phyloP scores from a whole-genome alignment of 78 protist species.

The Chrysochromulina parva region DNA sequence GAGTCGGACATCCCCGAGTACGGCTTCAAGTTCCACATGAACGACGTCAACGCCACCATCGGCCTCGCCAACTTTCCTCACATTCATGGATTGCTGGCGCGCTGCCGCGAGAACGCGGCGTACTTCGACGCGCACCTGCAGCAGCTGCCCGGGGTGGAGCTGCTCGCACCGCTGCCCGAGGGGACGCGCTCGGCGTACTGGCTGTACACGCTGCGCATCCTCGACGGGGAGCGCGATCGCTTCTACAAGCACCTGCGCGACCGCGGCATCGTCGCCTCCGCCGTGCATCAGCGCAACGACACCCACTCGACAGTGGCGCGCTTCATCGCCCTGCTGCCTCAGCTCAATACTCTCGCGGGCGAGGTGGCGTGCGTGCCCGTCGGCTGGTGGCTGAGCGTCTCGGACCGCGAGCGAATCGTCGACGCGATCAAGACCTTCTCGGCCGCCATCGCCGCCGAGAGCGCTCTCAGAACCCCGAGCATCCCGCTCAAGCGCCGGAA shows the following conservation, averaged over 20 bases:
- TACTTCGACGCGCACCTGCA: background rate
- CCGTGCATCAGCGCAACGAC: constrained; percentile 8
- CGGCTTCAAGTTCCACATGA: constrained; percentile 13
- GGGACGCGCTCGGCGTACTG: background rate
- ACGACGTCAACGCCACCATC: background rate
- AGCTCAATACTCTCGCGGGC: background rate
- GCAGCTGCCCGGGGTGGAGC: background rate
- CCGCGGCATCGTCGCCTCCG: background rate
- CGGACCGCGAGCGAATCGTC: background rate
- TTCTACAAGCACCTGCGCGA: background rate
- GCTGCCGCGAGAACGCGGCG: background rate
- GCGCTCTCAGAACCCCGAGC: background rate
- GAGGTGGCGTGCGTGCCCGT: background rate
- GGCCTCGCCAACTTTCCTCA: background rate
- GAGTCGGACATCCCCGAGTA: background rate
- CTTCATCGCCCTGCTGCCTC: background rate
- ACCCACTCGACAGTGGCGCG: background rate
- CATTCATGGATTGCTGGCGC: background rate
- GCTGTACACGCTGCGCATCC: background rate
- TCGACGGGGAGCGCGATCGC: background rate
- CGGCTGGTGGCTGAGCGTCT: background rate
- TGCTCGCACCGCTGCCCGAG: background rate
- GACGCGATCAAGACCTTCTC: background rate
- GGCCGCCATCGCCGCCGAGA: background rate
- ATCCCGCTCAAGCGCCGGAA: background rate